A percentile compares a stretch with the other conserved stretches of the same genome.
These are phyloP conservation scores for Veloboletus limbatus DNA, from an alignment of 1,284 basidiomycete genomes.

Conservation along the genomic window DNA sequence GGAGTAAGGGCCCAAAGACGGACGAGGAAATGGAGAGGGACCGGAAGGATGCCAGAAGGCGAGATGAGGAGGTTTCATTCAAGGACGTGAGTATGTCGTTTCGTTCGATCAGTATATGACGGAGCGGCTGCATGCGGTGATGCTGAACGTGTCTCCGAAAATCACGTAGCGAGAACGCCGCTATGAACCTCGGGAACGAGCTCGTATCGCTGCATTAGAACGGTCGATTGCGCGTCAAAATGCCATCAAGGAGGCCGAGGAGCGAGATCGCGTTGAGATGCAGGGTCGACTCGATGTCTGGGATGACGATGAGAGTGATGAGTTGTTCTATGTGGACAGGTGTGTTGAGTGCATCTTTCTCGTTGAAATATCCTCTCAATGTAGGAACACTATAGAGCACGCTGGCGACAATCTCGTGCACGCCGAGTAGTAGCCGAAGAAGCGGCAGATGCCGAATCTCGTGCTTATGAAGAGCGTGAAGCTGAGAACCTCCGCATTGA, in stretches of 20 bases:
- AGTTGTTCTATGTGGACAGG: conserved; percentile 84
- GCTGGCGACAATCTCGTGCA: conserved; percentile 73
- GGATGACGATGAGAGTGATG: conserved; percentile 91
- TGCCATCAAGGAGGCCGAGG: conserved; percentile 70
- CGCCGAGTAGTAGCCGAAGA: conserved; percentile 71
- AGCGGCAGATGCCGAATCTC: conserved; percentile 78
- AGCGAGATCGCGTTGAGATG: conserved; percentile 70
- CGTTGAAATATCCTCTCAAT: not conserved
- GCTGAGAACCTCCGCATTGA: conserved; percentile 79
- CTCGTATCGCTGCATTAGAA: conserved; percentile 71
- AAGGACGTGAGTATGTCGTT: conserved; percentile 75
- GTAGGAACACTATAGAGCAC: conserved; percentile 40
- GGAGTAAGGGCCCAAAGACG: conserved; percentile 53
- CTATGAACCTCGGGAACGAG: conserved; percentile 57
- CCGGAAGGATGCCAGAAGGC: conserved; percentile 65
- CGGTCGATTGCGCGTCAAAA: conserved; percentile 71
- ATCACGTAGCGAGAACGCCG: conserved; percentile 62
- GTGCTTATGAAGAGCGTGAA: conserved; percentile 79
- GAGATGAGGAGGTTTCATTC: conserved; percentile 80
- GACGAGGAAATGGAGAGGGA: conserved; percentile 85
- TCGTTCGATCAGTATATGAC: not conserved
- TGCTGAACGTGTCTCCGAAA: not conserved
- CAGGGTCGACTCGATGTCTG: conserved; percentile 71
- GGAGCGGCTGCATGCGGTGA: not conserved
- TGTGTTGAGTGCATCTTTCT: conserved; percentile 30